Conservation (phyloP, 1,284 basidiomycete genomes). For the Tilletia setariae region DNA sequence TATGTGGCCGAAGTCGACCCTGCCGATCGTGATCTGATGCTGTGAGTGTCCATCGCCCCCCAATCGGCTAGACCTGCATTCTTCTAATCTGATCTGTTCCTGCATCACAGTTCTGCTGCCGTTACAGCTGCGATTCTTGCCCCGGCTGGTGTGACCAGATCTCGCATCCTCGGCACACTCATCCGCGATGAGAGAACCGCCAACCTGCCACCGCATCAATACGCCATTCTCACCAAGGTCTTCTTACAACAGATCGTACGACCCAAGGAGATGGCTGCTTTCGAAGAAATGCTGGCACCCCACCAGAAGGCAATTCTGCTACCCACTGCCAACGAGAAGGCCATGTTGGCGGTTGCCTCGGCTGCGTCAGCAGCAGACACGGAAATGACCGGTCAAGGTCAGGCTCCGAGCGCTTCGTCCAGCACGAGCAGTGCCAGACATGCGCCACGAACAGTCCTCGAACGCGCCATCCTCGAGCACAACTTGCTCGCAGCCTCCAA, state of each 20-base stretch:
- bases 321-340: conserved; percentile 22
- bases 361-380: conserved; percentile 62
- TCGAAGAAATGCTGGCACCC: conserved; percentile 78
- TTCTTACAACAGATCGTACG: conserved; percentile 94
- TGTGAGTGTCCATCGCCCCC: conserved; percentile 23
- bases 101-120: conserved; percentile 68
- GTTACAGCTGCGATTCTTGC: conserved; percentile 95
- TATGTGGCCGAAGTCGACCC: conserved; percentile 39
- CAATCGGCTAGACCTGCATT: neutral
- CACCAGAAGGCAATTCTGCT: conserved; percentile 90
- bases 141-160: conserved; percentile 90
- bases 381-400: conserved; percentile 54
- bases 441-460: conserved; percentile 86
- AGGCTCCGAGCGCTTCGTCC: conserved; percentile 17
- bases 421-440: conserved; percentile 51
- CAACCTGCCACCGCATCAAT: conserved; percentile 66
- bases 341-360: conserved; percentile 57
- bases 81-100: neutral
- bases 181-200: conserved; percentile 86
- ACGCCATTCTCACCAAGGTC: conserved; percentile 92
- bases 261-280: conserved; percentile 79
- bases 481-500: conserved; percentile 92
- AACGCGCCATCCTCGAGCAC: conserved; percentile 96
- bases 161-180: conserved; percentile 82
- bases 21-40: conserved; percentile 35